Conservation (phyloP, 2,329 filamentous ascomycete species). For the Fusarium verticillioides region DNA sequence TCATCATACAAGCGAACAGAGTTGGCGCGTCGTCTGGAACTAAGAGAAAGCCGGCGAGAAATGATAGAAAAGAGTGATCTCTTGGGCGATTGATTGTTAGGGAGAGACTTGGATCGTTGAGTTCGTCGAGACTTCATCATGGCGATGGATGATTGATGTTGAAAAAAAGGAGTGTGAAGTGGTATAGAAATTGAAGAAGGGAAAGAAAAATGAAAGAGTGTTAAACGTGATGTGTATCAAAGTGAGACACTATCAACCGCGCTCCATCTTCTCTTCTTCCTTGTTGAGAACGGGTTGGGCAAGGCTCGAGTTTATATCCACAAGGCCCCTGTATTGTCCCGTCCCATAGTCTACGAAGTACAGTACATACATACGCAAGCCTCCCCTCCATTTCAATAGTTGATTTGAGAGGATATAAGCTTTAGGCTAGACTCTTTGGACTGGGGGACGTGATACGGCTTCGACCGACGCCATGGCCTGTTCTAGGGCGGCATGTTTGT, state of each 20-base stretch:
- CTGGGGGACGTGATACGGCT: constrained; percentile 23
- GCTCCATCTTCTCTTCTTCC: constrained; percentile 3
- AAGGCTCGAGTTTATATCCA: constrained; percentile 29
- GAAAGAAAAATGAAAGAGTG: constrained; percentile 8
- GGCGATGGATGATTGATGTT: not conserved
- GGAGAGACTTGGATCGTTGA: constrained; percentile 30
- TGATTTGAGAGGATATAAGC: constrained; percentile 19
- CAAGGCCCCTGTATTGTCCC: not conserved
- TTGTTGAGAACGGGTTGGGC: not conserved
- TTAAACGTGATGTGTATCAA: constrained; percentile 18
- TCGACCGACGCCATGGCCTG: constrained; percentile 11
- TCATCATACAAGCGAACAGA: constrained; percentile 29
- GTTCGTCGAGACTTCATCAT: constrained; percentile 28
- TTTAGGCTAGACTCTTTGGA: constrained; percentile 18
- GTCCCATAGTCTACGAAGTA: not conserved
- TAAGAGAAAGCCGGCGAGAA: constrained; percentile 27
- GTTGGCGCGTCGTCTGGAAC: constrained; percentile 4
- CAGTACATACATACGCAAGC: not conserved
- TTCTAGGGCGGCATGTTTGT: not conserved
- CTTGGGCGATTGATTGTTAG: constrained; percentile 2
- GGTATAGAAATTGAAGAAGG: not conserved
- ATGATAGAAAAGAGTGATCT: constrained; percentile 30
- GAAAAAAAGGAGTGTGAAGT: not conserved
- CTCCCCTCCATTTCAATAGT: not conserved
- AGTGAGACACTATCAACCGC: constrained; percentile 11